phyloP scores from a whole-genome alignment of 2,329 filamentous ascomycete species.

The Orbilia ellipsospora region DNA sequence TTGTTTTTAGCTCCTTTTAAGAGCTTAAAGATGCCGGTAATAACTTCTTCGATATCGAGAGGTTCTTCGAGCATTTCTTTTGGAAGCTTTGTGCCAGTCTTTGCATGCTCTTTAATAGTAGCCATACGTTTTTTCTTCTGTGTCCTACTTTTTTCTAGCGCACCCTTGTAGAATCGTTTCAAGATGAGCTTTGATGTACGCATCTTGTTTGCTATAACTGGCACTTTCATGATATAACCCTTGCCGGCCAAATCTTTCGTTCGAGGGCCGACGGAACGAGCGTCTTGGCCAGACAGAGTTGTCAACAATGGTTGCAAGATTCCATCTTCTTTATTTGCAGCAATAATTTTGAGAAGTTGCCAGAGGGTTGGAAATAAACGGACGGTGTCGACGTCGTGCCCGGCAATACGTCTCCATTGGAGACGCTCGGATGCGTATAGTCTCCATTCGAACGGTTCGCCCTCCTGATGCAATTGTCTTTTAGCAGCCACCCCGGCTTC shows the following conservation, averaged over 20 bases:
- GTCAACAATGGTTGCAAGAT: slow-evolving; percentile 42
- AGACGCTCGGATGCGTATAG: slow-evolving; percentile 47
- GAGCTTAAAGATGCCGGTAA: slow-evolving; percentile 39
- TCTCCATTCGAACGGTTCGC: slow-evolving; percentile 26
- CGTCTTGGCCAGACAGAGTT: slow-evolving; percentile 41
- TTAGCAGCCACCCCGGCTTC: slow-evolving; percentile 33
- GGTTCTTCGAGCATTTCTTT: slow-evolving; percentile 39
- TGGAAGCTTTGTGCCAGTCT: slow-evolving; percentile 40
- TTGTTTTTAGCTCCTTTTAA: slow-evolving; percentile 51
- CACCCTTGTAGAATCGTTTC: slow-evolving; percentile 50
- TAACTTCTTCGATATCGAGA: slow-evolving; percentile 49
- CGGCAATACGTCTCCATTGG: slow-evolving; percentile 48
- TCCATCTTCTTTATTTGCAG: slow-evolving; percentile 46
- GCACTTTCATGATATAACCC: slow-evolving; percentile 53
- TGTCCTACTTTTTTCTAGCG: slow-evolving; percentile 42
- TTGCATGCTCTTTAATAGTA: slow-evolving; percentile 49
- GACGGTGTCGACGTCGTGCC: slow-evolving; percentile 49
- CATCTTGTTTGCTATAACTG: slow-evolving; percentile 42
- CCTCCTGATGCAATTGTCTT: slow-evolving; percentile 11
- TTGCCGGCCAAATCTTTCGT: slow-evolving; percentile 53
- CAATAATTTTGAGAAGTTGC: slow-evolving; percentile 52
- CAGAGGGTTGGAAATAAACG: slow-evolving; percentile 47
- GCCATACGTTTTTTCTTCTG: slow-evolving; percentile 50
- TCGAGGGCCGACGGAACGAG: slow-evolving; percentile 45
- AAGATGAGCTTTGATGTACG: slow-evolving; percentile 47